A percentile compares a stretch with the other conserved stretches of the same genome.
Evolutionary conservation across 768 basidiomycete species (phyloP).

Genomic region (Auriscalpium microsporum): DNA sequence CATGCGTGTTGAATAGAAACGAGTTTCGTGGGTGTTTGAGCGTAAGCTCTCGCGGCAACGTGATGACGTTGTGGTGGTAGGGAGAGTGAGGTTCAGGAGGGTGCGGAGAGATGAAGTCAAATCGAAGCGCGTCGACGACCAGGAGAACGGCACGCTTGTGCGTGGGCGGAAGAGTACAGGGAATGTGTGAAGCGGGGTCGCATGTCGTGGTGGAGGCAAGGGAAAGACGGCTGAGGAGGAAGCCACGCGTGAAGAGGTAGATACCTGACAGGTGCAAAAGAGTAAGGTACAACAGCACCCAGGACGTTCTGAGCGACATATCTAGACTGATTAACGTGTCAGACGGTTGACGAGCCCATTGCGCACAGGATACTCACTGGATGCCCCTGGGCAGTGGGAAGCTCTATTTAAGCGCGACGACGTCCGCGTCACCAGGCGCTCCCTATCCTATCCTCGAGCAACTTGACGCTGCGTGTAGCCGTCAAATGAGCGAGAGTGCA

Average conservation of each 20-base stretch:
- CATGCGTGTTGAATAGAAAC: conserved; percentile 80
- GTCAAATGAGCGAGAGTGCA: no score
- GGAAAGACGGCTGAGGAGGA: conserved; percentile 74
- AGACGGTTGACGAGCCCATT: no score
- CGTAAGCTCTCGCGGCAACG: conserved; percentile 68
- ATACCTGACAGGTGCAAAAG: conserved; percentile 70
- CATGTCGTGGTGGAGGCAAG: conserved; percentile 49
- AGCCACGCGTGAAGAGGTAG: conserved; percentile 87
- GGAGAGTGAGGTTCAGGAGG: conserved; percentile 54
- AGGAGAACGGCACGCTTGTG: conserved; percentile 78
- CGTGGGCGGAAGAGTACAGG: conserved; percentile 48
- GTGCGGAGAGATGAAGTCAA: conserved; percentile 81
- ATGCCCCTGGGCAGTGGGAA: no score
- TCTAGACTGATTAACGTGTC: neutral
- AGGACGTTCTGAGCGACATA: conserved; percentile 12
- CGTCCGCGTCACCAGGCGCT: no score
- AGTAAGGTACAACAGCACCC: conserved; percentile 48
- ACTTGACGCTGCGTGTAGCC: no score
- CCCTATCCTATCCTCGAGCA: no score
- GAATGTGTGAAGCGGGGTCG: conserved; percentile 12
- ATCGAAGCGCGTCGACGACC: conserved; percentile 87
- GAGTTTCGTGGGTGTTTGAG: conserved; percentile 57
- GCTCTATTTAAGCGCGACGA: no score
- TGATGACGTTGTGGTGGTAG: conserved; percentile 76
- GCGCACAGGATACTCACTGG: no score